A percentile compares a stretch with the other conserved stretches of the same genome.
phyloP scores from a whole-genome alignment of 345 rosid genomes.

The Acer campestre region DNA sequence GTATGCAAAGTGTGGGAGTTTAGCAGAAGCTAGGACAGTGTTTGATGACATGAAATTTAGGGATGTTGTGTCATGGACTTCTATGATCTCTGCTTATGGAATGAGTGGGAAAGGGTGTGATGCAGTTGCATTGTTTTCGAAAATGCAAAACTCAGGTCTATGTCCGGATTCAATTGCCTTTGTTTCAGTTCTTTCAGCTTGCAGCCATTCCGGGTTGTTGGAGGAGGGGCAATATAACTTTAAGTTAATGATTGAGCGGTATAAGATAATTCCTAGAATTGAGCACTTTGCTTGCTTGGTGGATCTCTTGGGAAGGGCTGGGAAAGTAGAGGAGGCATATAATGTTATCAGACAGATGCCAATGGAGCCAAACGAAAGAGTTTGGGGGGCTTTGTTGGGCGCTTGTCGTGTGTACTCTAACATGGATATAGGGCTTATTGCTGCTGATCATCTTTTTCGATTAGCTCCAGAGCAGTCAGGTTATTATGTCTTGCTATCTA shows the following conservation, averaged over 20 bases:
- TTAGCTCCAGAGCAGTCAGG: slow-evolving; percentile 69
- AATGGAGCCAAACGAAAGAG: slow-evolving; percentile 61
- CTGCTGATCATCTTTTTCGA: slow-evolving; percentile 62
- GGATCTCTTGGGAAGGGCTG: slow-evolving; percentile 71
- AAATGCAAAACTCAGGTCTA: slow-evolving; percentile 60
- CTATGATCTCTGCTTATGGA: slow-evolving; percentile 81
- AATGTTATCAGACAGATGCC: slow-evolving; percentile 54
- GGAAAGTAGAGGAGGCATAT: slow-evolving; percentile 65
- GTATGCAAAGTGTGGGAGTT: slow-evolving; percentile 74
- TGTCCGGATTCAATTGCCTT: slow-evolving; percentile 73
- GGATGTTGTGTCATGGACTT: slow-evolving; percentile 80
- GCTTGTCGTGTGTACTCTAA: slow-evolving; percentile 60
- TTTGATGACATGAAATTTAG: slow-evolving; percentile 59
- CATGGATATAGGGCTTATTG: slow-evolving; percentile 63
- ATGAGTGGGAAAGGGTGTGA: slow-evolving; percentile 56
- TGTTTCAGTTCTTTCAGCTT: slow-evolving; percentile 73
- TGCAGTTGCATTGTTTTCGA: slow-evolving; percentile 54
- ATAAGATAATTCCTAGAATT: slow-evolving; percentile 52
- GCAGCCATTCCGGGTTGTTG: slow-evolving; percentile 69
- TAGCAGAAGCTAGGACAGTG: slow-evolving; percentile 54
- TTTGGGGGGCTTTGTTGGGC: slow-evolving; percentile 78
- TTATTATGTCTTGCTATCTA: slow-evolving; percentile 70
- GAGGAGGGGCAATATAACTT: slow-evolving; percentile 57
- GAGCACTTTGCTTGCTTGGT: slow-evolving; percentile 84
- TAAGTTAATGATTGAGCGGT: slow-evolving; percentile 51